Evolutionary conservation across 352 stramenopile species (phyloP), one percentile per base, ranked within the genome.

Genomic region (Phytopythium montanum): DNA sequence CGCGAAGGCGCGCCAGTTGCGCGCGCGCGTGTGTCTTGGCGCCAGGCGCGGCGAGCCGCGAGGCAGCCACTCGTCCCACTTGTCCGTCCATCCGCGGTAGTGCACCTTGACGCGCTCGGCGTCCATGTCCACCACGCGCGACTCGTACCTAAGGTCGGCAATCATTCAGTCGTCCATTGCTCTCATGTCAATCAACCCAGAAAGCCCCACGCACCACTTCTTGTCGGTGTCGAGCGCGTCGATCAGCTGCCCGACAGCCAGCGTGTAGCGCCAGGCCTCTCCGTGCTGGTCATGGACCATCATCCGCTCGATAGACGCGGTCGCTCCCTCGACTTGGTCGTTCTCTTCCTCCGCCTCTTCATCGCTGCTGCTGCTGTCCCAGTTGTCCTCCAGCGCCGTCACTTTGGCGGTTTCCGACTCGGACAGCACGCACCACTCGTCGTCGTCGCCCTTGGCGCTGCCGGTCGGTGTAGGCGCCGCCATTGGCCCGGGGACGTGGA

Each of bases 21-120:
- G 61, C 16, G 83, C 74, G 31, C 64, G 49, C 18, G 93, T 95
- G 54, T 96, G 79, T 60, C 98, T 97, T 3, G 91, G 91, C 31
- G 87, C 79, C 25, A 99, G 70, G 1, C 94, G 76, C 23, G 81
- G 73, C 13, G 92, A 98, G 57, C 93, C 72, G 38, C 76, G 85
- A 6, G 82, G 59, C 42, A 98, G 80, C 90, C 92, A 98, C 72
- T 98, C 94, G 76, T 99, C 93, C 96, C 96, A 99, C 52, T 95
- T 86, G 21, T 85, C 59, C 2, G 96, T 96, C 94, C 94, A 98
- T 8, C 94, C 94, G 60, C 97, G 96, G 65, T 98, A 98, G 66
- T 98, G 92, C 52, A 98, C 85, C 16, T 91, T 73, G 41, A 98
- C 69, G n/a, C 89, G 62, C 23, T 44, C 59, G 6, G 59, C 44